Evolutionary conservation across 306 rosid genomes (phyloP).

Genomic region (Sechiopsis laciniata): DNA sequence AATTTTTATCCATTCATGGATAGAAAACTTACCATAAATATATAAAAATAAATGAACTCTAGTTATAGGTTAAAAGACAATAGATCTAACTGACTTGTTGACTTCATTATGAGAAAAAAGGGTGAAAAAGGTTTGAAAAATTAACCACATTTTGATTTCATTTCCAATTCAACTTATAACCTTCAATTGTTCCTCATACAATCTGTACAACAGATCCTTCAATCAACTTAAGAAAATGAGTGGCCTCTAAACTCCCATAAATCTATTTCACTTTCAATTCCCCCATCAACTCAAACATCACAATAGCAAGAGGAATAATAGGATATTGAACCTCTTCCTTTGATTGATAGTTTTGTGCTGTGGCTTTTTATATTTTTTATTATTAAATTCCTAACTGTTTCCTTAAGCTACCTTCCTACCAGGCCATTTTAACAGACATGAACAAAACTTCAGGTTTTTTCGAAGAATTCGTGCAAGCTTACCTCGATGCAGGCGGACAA

Average conservation of each 20-base stretch:
- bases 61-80: too few species aligned
- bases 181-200: constrained; percentile 11
- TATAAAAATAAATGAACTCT: too few species aligned
- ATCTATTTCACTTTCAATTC: not conserved
- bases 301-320: not conserved
- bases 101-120: not conserved
- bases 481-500: not conserved
- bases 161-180: not conserved
- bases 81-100: not conserved
- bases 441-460: constrained; percentile 2
- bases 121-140: not conserved
- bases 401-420: not conserved
- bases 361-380: not conserved
- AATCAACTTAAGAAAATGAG: not conserved
- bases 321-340: not conserved
- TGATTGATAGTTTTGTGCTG: constrained; percentile 10
- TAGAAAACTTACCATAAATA: too few species aligned
- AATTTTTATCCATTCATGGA: too few species aligned
- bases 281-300: not conserved
- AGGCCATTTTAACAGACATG: not conserved
- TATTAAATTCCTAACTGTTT: not conserved
- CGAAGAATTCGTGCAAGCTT: not conserved
- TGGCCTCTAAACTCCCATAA: constrained; percentile 2
- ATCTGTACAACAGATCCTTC: constrained; percentile 6
- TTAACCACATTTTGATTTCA: not conserved